phyloP scores from a whole-genome alignment of 176 grass and related monocot genomes.

The Aechmea fasciata region DNA sequence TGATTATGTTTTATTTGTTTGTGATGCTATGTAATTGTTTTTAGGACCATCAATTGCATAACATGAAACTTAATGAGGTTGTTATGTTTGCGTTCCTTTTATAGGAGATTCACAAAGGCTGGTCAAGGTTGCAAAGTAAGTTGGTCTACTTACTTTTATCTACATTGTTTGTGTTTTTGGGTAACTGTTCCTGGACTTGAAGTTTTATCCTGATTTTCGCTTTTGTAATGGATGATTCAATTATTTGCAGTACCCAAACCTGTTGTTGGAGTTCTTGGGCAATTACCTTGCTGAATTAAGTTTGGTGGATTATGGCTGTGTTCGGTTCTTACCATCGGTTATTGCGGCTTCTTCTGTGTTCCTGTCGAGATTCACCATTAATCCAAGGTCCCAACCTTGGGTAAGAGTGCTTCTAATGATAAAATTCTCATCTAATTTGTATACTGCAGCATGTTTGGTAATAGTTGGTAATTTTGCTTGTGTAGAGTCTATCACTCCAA shows the following conservation, averaged over 20 bases:
- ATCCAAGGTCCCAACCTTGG: conserved; percentile 43
- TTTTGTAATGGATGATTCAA: background rate
- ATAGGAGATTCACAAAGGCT: conserved; percentile 33
- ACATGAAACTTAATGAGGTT: background rate
- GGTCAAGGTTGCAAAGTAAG: conserved; percentile 40
- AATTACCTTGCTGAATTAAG: conserved; percentile 63
- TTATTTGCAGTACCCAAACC: background rate
- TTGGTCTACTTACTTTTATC: background rate
- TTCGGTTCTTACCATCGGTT: conserved; percentile 43
- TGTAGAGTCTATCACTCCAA: conserved; percentile 30
- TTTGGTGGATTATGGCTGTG: conserved; percentile 40
- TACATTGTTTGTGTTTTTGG: background rate
- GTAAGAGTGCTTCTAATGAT: conserved; percentile 20
- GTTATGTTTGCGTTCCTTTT: conserved; percentile 1
- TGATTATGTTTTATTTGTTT: background rate
- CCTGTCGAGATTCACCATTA: conserved; percentile 41
- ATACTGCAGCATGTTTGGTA: background rate
- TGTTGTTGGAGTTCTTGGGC: conserved; percentile 24
- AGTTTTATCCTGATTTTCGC: background rate
- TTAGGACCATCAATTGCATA: background rate
- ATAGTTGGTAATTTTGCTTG: conserved; percentile 1
- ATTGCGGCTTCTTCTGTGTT: conserved; percentile 51
- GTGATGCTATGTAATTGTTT: background rate
- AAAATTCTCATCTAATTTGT: background rate
- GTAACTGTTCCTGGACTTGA: background rate